Evolutionary conservation across 352 stramenopile genomes (phyloP), one percentile per base, ranked within the genome.

Genomic region (Phytophthora cryptogea): DNA sequence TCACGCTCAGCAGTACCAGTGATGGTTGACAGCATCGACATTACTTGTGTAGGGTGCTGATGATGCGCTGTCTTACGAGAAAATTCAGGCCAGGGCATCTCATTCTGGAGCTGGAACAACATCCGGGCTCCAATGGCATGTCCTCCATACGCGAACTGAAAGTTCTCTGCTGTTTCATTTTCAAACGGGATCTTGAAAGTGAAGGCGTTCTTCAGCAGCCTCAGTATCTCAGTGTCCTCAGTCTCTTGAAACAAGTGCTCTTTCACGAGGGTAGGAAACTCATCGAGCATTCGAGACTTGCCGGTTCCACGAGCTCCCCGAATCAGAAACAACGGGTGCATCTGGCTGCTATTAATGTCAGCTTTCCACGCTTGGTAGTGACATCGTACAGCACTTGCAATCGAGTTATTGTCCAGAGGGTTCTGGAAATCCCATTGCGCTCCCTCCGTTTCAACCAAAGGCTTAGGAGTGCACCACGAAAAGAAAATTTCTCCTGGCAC

Each of bases 371-470:
- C 46, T 57, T 47, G 37, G 40, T 57, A 47, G 41, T 57, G 49
- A 46, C 26, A 10, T 28, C 48, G 13, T 39, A 55, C 37, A 27
- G 17, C 91, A 67, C 56, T 90, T 32, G 30, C 32, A 9, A 62
- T 33, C 36, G 55, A n/a, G 35, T 62, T 27, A 23, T 23, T 23
- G 20, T 23, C 20, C 43, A 49, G 31, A 39, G 43, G 42, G 48
- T 53, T 62, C 44, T 53, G 54, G 20, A 54, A 55, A 54, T 62
- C 54, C 37, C 54, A 62, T 8, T 55, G n/a, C 33, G 54, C 42
- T 48, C 54, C 54, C 11, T 23, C 48, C 54, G 54, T 31, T 62
- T 20, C 54, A 36, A 62, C 54, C 44, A 62, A 54, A 17, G 17
- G 48, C 43, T 62, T 62, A 6, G 54, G 54, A 16, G 31, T 36